Evolutionary conservation across 2,329 filamentous ascomycete species (phyloP), one percentile per base, ranked within the genome.

Genomic region (Colletotrichum sp.): DNA sequence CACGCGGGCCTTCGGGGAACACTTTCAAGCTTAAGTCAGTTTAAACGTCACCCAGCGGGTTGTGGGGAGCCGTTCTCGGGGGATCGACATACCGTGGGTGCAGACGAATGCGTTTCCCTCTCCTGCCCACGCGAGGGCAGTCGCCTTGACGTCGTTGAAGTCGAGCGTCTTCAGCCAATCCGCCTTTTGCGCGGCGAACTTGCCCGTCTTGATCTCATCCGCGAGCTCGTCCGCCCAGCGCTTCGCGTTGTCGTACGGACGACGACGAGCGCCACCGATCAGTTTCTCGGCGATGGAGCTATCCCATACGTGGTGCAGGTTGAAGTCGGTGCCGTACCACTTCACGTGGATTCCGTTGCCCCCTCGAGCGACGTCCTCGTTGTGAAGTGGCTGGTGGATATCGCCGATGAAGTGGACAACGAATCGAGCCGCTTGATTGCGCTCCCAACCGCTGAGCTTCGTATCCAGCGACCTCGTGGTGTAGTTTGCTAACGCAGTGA

Each of bases 271-370:
- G n/a, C 88, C 90, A 4, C 92, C 92, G 2, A 93, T 86, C 80
- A 91, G 84, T 80, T 92, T 90, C 84, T 94, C 92, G 1, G 91
- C 89, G 77, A 95, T 95, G 78, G 89, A 90, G 69, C 90, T 91
- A 81, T 95, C 94, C 94, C 94, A 95, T 18, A 95, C 90, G 74
- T 93, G 89, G 81, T 95, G 94, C 57, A 95, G 87, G 81, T 95
- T 95, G 71, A 90, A 88, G 32, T 86, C 83, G 34, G 84, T 82
- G 5, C 88, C 89, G 30, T 92, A 87, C 84, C 92, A 95, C 18
- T 85, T 86, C 2, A 95, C 93, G 16, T 87, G 83, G 79, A 95
- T 93, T 13, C 89, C 89, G 79, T 95, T 96, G 1, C 94, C 94
- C 70, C 94, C 94, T 26, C 88, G 85, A 4, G 88, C 87, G 8